Evolutionary conservation across 441 rosid species (phyloP).

Genomic region (Macaranga tanarius): DNA sequence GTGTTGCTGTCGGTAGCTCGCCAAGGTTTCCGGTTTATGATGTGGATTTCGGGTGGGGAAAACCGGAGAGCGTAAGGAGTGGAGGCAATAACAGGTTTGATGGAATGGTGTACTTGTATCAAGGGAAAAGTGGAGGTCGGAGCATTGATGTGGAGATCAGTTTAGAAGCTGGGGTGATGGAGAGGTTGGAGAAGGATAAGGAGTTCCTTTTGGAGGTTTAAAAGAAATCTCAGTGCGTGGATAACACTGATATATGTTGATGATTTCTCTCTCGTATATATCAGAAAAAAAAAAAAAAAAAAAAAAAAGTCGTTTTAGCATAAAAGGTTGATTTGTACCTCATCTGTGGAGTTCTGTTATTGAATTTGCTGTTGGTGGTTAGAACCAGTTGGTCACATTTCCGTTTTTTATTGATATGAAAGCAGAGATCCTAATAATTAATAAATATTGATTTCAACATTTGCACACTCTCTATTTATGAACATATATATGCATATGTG

Average conservation of each 20-base stretch:
- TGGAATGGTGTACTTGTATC: conserved; percentile 91
- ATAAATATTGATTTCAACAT: no score
- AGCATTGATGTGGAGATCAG: conserved; percentile 85
- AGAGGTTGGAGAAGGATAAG: conserved; percentile 61
- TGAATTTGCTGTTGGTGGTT: neutral
- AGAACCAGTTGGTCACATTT: neutral
- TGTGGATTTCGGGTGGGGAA: conserved; percentile 89
- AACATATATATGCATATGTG: no score
- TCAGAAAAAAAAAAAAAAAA: no score
- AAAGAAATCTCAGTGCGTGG: no score
- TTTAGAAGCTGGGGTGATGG: conserved; percentile 64
- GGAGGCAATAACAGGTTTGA: conserved; percentile 87
- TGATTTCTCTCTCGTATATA: no score
- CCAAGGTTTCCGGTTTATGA: conserved; percentile 88
- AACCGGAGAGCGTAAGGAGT: conserved; percentile 78
- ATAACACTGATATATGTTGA: neutral
- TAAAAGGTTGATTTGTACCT: no score
- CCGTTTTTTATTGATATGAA: neutral
- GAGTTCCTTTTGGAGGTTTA: conserved; percentile 51
- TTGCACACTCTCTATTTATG: no score
- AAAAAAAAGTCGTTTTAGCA: neutral
- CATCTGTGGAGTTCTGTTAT: neutral
- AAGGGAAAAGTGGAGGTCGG: conserved; percentile 71
- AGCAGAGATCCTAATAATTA: no score
- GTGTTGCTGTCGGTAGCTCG: conserved; percentile 90